phyloP scores from a whole-genome alignment of 2,329 filamentous ascomycete species.

The Xylaria hypoxylon region DNA sequence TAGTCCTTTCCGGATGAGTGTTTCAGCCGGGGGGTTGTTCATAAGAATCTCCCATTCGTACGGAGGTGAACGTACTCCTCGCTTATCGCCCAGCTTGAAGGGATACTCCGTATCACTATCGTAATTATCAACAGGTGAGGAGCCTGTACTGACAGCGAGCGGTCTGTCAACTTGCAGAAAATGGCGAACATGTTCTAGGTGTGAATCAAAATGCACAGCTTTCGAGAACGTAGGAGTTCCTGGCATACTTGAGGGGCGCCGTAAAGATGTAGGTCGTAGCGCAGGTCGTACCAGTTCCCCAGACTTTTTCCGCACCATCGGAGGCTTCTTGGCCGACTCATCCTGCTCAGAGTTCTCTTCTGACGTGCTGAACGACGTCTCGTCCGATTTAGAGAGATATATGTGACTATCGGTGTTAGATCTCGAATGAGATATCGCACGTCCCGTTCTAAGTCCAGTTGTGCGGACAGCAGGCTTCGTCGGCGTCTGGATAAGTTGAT shows the following conservation, averaged over 20 bases:
- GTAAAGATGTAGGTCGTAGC: conserved; percentile 80
- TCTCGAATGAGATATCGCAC: conserved; percentile 62
- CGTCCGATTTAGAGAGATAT: conserved; percentile 58
- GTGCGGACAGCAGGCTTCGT: conserved; percentile 63
- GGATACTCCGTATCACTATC: conserved; percentile 92
- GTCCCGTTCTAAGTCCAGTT: conserved; percentile 56
- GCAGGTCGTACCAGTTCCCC: conserved; percentile 95
- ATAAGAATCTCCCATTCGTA: conserved; percentile 91
- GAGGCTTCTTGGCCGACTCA: conserved; percentile 75
- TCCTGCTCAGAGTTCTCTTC: conserved; percentile 72
- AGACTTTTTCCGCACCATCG: conserved; percentile 97
- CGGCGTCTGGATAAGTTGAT: conserved; percentile 48
- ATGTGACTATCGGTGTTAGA: conserved; percentile 68
- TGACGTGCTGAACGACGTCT: conserved; percentile 63
- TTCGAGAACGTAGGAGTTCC: conserved; percentile 96
- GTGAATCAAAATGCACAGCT: conserved; percentile 97
- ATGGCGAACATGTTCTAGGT: conserved; percentile 94
- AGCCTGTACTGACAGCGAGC: conserved; percentile 93
- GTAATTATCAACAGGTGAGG: conserved; percentile 89
- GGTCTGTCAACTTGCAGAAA: conserved; percentile 95
- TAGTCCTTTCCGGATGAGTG: conserved; percentile 68
- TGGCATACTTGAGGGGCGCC: conserved; percentile 94
- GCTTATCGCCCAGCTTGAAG: conserved; percentile 69
- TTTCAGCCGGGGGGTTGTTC: conserved; percentile 82
- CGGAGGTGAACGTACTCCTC: conserved; percentile 58